Conservation (phyloP, 306 rosid species). For the Prunus salicina region DNA sequence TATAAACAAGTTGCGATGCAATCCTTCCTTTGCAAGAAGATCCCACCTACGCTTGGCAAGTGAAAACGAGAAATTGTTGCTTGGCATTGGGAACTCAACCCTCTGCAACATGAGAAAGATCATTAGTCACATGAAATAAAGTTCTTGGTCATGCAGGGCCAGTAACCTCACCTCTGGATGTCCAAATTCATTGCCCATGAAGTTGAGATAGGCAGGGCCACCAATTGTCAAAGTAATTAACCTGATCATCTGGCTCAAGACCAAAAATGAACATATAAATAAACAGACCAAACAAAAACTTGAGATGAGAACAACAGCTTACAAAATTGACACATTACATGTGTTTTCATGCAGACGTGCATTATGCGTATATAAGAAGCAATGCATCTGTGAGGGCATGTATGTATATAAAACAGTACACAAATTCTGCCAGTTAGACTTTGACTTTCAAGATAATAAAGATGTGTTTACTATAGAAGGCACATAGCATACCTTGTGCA, state of each 20-base stretch:
- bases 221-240: constrained; percentile 73
- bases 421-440: background rate
- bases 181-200: constrained; percentile 99
- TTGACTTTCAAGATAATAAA: constrained; percentile 10
- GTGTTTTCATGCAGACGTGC: background rate
- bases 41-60: constrained; percentile 89
- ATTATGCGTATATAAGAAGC: background rate
- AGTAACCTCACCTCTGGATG: constrained; percentile 75
- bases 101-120: constrained; percentile 48
- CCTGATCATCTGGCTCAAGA: constrained; percentile 69
- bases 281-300: constrained; percentile 7
- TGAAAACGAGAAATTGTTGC: constrained; percentile 76
- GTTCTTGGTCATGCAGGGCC: constrained; percentile 6
- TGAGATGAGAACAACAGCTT: background rate
- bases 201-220: constrained; percentile 82
- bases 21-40: constrained; percentile 56
- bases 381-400: background rate
- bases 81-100: constrained; percentile 81
- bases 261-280: constrained; percentile 4
- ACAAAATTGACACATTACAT: background rate
- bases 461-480: constrained; percentile 10
- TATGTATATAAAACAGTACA: background rate
- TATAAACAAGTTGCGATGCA: constrained; percentile 51
- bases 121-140: constrained; percentile 23
- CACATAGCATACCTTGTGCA: constrained; percentile 69